Base-by-base conservation (phyloP, 257 asterid species). In the Ajuga chamaepitys region DNA sequence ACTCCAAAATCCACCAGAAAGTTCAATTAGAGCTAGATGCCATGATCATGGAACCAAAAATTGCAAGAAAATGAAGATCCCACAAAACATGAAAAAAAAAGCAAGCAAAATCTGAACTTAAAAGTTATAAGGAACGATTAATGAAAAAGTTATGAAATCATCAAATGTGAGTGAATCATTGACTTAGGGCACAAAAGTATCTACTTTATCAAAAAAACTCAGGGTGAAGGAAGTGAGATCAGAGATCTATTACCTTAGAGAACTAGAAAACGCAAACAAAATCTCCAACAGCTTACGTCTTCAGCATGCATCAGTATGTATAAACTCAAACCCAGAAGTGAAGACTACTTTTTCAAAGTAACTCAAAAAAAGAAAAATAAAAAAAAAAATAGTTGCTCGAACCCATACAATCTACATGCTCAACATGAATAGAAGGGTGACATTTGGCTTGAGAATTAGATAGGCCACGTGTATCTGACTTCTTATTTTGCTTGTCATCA, bases 231-330 rank as follows among this genome's bases (percentile, higher is more conserved):
- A 70, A 62, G 57, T 57, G 55, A 46, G 73, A 64, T 65, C 67
- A 68, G 46, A 64, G 79, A 78, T 78, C 75, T 67, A 53, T 14
- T 57, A 75, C 76, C 76, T 70, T 14, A 70, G 21, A 41, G 11
- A 14, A 26, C 62, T 7, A 8, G 16, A 26, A 22, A 26, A 34
- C 24, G 2, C 30, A 20, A 28, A 38, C 51, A 35, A 61, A 46
- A 10, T 18, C 54, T 51, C 70, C 66, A 48, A 60, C 62, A 65
- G 48, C 59, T 48, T 54, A 44, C 53, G 10, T 66, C 55, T 71
- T 51, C 56, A 34, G 9, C 60, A 14, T 46, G 65, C 60, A 10
- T 58, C 32, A 9, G 48, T 50, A 52, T 50, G 64, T 52, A 44
- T 41, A 14, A 25, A 38, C 30, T 58, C 56, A 50, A 66, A 64